A percentile compares a stretch with the other conserved stretches of the same genome.
Evolutionary conservation across 176 grass and related monocot species (phyloP).

Genomic region (Rhynchospora pubera): DNA sequence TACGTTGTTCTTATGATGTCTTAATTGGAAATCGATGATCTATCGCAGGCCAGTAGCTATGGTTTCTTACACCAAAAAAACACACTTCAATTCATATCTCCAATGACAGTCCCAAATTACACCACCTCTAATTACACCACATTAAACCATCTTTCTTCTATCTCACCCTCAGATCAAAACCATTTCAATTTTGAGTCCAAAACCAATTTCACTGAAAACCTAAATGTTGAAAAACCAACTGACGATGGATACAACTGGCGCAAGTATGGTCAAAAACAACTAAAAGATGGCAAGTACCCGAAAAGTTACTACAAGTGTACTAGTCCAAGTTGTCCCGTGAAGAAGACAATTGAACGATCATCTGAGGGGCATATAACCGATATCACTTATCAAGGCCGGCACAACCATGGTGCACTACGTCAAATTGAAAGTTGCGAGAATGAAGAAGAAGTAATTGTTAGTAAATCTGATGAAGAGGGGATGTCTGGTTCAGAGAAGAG

Average conservation of each 20-base stretch:
- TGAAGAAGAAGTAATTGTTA: slow-evolving; percentile 1
- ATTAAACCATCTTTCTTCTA: background rate
- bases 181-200: slow-evolving; percentile 10
- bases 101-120: slow-evolving; percentile 13
- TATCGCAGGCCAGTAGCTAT: background rate
- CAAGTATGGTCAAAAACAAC: slow-evolving; percentile 84
- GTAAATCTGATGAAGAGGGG: slow-evolving; percentile 7
- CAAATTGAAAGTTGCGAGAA: slow-evolving; percentile 1
- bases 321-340: slow-evolving; percentile 46
- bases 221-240: slow-evolving; percentile 52
- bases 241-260: slow-evolving; percentile 86
- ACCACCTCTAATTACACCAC: background rate
- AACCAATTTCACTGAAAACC: background rate
- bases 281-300: slow-evolving; percentile 72
- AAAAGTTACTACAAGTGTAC: slow-evolving; percentile 85
- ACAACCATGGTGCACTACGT: slow-evolving; percentile 33
- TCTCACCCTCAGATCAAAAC: background rate
- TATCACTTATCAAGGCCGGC: slow-evolving; percentile 78
- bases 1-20: background rate
- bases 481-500: background rate
- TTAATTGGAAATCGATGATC: background rate
- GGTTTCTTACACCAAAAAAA: slow-evolving; percentile 16
- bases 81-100: slow-evolving; percentile 21
- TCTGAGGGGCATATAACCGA: slow-evolving; percentile 62
- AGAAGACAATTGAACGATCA: slow-evolving; percentile 72